Conservation (phyloP, 148 eudicot genomes). For the Chenopodium album region DNA sequence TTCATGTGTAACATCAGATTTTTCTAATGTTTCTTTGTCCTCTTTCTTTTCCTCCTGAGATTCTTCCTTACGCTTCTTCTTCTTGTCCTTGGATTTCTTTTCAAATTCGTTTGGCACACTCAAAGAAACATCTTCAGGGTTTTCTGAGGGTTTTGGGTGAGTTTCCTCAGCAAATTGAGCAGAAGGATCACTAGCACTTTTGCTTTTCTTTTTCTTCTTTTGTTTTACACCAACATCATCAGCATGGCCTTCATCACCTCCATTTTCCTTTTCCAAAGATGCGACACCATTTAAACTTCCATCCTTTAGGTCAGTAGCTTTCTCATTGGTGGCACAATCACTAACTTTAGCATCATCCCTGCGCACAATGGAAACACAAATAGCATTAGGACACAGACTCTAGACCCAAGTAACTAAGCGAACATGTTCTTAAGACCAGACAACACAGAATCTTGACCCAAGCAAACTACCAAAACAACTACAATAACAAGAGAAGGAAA, state of each 20-base stretch:
- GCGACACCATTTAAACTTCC: neutral
- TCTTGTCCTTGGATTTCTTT: conserved; percentile 55
- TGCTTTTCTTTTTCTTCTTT: conserved; percentile 40
- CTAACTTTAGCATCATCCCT: conserved; percentile 29
- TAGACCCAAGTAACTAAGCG: neutral
- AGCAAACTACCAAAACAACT: no score
- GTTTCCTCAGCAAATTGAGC: conserved; percentile 22
- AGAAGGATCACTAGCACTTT: conserved; percentile 23
- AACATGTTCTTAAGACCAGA: neutral
- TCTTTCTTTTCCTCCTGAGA: conserved; percentile 25
- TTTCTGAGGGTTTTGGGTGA: conserved; percentile 8
- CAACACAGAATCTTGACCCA: neutral
- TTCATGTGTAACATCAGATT: conserved; percentile 21
- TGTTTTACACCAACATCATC: conserved; percentile 27
- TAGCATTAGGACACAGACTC: conserved; percentile 9
- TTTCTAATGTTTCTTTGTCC: conserved; percentile 17
- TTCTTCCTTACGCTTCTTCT: conserved; percentile 40
- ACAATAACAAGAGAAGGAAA: no score
- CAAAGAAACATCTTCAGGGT: conserved; percentile 6
- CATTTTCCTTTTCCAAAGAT: conserved; percentile 26
- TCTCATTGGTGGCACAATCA: conserved; percentile 23
- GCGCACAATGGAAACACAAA: conserved; percentile 24
- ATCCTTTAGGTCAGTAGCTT: conserved; percentile 25
- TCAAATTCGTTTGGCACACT: conserved; percentile 26
- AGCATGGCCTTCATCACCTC: conserved; percentile 11